These are phyloP conservation scores for Penicillium glabrum DNA, from an alignment of 2,329 filamentous ascomycete species.

Conservation along the genomic window DNA sequence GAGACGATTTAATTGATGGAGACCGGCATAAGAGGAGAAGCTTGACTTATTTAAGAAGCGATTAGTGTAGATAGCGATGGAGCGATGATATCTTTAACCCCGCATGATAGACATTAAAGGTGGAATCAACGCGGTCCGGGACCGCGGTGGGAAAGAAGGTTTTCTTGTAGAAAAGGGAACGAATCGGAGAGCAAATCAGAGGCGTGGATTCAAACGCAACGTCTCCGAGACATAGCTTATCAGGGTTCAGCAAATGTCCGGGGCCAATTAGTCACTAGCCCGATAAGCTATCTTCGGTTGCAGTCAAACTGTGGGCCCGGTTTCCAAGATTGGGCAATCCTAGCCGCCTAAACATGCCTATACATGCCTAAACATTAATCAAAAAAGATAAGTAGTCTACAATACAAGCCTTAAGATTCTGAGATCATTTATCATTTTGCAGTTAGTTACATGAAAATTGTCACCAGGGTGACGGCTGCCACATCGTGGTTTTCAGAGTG, in stretches of 20 bases:
- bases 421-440: constrained; percentile 4
- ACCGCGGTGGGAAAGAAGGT: constrained; percentile 17
- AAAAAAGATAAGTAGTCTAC: too few species aligned
- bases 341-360: background rate
- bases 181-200: background rate
- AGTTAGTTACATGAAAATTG: constrained; percentile 22
- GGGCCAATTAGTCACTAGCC: background rate
- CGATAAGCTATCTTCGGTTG: background rate
- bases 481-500: constrained; percentile 14
- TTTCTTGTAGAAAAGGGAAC: background rate
- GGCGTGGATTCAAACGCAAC: background rate
- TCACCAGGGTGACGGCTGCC: constrained; percentile 36
- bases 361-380: background rate
- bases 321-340: too few species aligned
- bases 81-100: constrained; percentile 10
- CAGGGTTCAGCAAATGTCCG: background rate
- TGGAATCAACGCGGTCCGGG: constrained; percentile 21
- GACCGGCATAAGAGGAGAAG: background rate
- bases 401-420: too few species aligned
- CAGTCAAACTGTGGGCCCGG: background rate
- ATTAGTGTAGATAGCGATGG: background rate
- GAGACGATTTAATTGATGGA: background rate
- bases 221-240: constrained; percentile 12
- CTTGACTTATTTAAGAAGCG: constrained; percentile 1
- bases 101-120: constrained; percentile 17